These are phyloP conservation scores for Guadua angustifolia DNA, from an alignment of 176 grass and related monocot genomes.

Conservation along the genomic window DNA sequence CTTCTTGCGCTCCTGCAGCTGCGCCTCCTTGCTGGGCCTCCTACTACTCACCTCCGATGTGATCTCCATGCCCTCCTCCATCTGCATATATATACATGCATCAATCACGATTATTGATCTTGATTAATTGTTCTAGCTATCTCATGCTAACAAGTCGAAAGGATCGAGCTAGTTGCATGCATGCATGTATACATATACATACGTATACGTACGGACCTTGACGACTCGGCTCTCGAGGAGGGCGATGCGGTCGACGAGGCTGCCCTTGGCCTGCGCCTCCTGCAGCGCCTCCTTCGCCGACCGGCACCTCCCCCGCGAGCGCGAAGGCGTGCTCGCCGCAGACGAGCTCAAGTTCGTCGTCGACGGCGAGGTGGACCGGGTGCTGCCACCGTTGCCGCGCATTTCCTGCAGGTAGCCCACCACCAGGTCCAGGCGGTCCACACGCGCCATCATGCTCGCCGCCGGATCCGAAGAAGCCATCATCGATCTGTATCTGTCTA, in stretches of 20 bases:
- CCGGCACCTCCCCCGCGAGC: not conserved
- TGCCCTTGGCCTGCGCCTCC: slow-evolving; percentile 46
- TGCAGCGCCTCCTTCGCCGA: slow-evolving; percentile 32
- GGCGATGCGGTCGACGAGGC: slow-evolving; percentile 45
- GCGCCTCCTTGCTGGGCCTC: not conserved
- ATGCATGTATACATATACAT: not conserved
- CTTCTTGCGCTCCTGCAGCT: not conserved
- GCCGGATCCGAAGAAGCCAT: too few relatives aligned
- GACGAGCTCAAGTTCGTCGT: not conserved
- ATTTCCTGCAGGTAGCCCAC: slow-evolving; percentile 65
- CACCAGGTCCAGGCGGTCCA: slow-evolving; percentile 70
- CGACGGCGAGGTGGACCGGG: not conserved
- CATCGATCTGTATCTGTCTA: too few relatives aligned
- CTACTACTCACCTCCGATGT: not conserved
- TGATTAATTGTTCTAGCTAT: too few relatives aligned
- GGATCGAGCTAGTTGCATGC: not conserved
- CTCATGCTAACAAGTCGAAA: too few relatives aligned
- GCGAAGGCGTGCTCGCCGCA: slow-evolving; percentile 8
- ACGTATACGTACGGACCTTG: slow-evolving; percentile 8
- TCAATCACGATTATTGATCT: too few relatives aligned
- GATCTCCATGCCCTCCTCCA: slow-evolving; percentile 40
- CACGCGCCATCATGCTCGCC: slow-evolving; percentile 54
- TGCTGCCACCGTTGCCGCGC: not conserved
- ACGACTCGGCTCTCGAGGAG: slow-evolving; percentile 35
- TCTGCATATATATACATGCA: not conserved